Percentiles rank a stretch among this genome's conserved stretches.
phyloP scores from a whole-genome alignment of 768 basidiomycete species.

The Pleurotus tuber-regium region DNA sequence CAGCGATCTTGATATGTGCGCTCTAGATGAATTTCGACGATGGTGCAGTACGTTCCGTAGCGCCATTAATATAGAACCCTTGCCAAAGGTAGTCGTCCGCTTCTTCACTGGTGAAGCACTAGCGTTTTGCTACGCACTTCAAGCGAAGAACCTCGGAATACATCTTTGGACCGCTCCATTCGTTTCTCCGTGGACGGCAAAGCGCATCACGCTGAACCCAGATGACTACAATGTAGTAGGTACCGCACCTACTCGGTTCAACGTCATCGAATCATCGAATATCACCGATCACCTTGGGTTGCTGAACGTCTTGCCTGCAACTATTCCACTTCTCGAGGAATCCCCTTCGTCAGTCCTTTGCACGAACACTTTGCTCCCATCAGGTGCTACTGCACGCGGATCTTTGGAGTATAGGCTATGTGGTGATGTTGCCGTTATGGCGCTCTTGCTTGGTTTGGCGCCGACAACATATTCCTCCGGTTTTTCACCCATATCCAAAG shows the following conservation, averaged over 20 bases:
- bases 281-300: slow-evolving; percentile 46
- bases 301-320: slow-evolving; percentile 38
- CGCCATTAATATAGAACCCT: slow-evolving; percentile 25
- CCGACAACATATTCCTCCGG: slow-evolving; percentile 39
- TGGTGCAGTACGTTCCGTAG: slow-evolving; percentile 30
- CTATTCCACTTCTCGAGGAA: slow-evolving; percentile 34
- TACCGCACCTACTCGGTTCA: slow-evolving; percentile 34
- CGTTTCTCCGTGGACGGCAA: slow-evolving; percentile 31
- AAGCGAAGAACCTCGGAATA: slow-evolving; percentile 23
- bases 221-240: slow-evolving; percentile 25
- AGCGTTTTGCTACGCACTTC: slow-evolving; percentile 35
- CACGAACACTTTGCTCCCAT: slow-evolving; percentile 38
- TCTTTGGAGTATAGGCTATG: slow-evolving; percentile 30
- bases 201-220: slow-evolving; percentile 27
- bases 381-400: slow-evolving; percentile 24
- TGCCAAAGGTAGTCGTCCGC: slow-evolving; percentile 28
- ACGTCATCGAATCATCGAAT: slow-evolving; percentile 51
- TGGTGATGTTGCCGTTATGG: slow-evolving; percentile 38
- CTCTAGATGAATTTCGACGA: slow-evolving; percentile 30
- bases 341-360: slow-evolving; percentile 32
- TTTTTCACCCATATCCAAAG: slow-evolving; percentile 37
- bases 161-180: slow-evolving; percentile 16
- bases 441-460: slow-evolving; percentile 38
- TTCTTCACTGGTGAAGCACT: slow-evolving; percentile 40
- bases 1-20: slow-evolving; percentile 24